Evolutionary conservation across 2,329 filamentous ascomycete genomes (phyloP).

Genomic region (Zymoseptoria passerinii): DNA sequence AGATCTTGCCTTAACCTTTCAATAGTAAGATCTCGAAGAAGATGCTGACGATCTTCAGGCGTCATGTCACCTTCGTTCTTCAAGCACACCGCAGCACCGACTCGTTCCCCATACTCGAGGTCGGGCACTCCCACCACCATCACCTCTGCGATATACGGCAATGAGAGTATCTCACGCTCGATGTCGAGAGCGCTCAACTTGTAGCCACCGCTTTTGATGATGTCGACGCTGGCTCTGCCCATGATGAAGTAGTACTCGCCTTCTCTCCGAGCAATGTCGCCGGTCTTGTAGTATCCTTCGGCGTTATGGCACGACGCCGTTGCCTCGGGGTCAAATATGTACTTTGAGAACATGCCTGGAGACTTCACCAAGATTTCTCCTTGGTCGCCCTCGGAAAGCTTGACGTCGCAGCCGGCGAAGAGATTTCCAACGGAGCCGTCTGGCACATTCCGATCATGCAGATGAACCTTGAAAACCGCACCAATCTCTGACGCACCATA

Average conservation of each 20-base stretch:
- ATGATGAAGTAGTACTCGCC: conserved; percentile 45
- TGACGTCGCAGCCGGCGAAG: conserved; percentile 40
- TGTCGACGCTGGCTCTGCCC: conserved; percentile 44
- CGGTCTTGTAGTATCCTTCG: conserved; percentile 28
- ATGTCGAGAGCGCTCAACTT: conserved; percentile 49
- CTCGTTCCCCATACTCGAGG: conserved; percentile 47
- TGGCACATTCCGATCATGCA: conserved; percentile 35
- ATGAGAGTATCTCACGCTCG: conserved; percentile 44
- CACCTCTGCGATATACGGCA: conserved; percentile 44
- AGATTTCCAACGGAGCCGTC: conserved; percentile 40
- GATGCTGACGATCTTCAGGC: conserved; percentile 14
- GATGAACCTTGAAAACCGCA: conserved; percentile 39
- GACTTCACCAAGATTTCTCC: conserved; percentile 40
- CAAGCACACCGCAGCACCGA: conserved; percentile 44
- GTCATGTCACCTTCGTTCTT: conserved; percentile 27
- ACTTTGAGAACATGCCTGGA: conserved; percentile 30
- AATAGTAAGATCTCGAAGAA: conserved; percentile 29
- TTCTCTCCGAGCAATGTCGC: conserved; percentile 31
- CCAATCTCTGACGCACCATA: conserved; percentile 47
- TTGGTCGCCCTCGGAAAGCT: conserved; percentile 38
- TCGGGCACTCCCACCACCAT: conserved; percentile 48
- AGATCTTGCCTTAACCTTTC: conserved; percentile 38
- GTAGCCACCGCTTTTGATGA: conserved; percentile 50
- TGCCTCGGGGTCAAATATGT: conserved; percentile 25
- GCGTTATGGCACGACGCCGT: conserved; percentile 25